A percentile compares a stretch with the other conserved stretches of the same genome.
Evolutionary conservation across 495 filamentous ascomycete species (phyloP).

Genomic region (Elasticomyces elasticus): DNA sequence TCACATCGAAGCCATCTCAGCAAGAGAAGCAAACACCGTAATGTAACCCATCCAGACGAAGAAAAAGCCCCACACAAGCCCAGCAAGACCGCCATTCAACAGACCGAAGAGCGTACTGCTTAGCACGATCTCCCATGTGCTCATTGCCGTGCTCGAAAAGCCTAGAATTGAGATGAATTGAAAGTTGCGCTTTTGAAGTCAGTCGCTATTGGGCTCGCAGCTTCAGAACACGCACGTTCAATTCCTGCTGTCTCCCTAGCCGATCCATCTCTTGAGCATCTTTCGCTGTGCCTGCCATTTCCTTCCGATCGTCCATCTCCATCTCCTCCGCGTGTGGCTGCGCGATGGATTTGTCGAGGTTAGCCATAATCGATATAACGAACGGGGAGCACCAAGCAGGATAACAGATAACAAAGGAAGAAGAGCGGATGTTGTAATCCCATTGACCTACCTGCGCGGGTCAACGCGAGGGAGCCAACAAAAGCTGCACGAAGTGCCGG

Average conservation of each 20-base stretch:
- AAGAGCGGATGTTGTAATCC: too few relatives aligned
- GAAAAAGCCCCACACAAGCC: conserved; percentile 7
- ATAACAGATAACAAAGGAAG: not conserved
- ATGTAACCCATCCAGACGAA: conserved; percentile 6
- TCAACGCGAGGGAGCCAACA: too few relatives aligned
- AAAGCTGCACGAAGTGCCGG: not conserved
- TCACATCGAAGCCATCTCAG: conserved; percentile 14
- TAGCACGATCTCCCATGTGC: conserved; percentile 38
- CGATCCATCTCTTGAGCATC: conserved; percentile 4
- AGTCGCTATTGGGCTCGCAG: too few relatives aligned
- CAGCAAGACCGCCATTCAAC: conserved; percentile 4
- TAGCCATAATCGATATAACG: not conserved
- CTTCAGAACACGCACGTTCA: conserved; percentile 7
- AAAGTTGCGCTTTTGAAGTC: conserved; percentile 35
- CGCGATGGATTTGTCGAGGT: not conserved
- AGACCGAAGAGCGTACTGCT: not conserved
- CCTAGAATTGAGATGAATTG: conserved; percentile 40
- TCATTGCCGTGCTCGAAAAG: conserved; percentile 41
- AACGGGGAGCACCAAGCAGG: not conserved
- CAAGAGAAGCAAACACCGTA: not conserved
- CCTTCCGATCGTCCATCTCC: conserved; percentile 8
- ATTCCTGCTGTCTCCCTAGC: conserved; percentile 4
- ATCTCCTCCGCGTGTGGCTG: conserved; percentile 1
- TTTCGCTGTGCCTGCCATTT: conserved; percentile 5
- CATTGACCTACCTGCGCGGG: too few relatives aligned